Conservation (phyloP, 805 yeast species). For the Kodamaea kakaduensis region DNA sequence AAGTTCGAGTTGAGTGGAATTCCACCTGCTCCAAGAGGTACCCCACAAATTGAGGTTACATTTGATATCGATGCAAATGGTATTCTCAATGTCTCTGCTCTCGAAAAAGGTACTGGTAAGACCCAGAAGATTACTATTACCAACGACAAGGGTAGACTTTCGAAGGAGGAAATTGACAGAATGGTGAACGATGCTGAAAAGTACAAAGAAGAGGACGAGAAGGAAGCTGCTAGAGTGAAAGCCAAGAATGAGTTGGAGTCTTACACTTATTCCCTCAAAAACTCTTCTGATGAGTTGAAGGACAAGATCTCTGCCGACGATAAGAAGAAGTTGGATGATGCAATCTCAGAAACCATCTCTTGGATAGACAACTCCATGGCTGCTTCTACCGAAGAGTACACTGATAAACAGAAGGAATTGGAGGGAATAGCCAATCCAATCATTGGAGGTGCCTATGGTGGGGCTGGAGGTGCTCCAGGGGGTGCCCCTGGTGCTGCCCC, state of each 20-base stretch:
- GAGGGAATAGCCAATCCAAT: slow-evolving; percentile 39
- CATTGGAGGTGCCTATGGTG: slow-evolving; percentile 31
- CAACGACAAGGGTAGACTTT: slow-evolving; percentile 90
- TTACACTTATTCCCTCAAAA: slow-evolving; percentile 79
- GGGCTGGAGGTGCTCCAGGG: slow-evolving; percentile 23
- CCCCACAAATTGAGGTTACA: slow-evolving; percentile 88
- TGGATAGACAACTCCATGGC: slow-evolving; percentile 39
- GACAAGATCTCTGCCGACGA: slow-evolving; percentile 40
- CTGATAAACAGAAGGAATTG: slow-evolving; percentile 39
- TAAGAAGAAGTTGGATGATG: slow-evolving; percentile 50
- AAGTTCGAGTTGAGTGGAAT: slow-evolving; percentile 82
- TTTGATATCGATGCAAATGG: slow-evolving; percentile 85
- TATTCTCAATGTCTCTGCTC: slow-evolving; percentile 78
- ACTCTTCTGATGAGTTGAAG: slow-evolving; percentile 52
- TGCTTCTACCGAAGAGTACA: slow-evolving; percentile 41
- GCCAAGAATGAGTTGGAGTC: slow-evolving; percentile 86
- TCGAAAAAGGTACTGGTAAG: slow-evolving; percentile 93
- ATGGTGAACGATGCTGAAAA: slow-evolving; percentile 98
- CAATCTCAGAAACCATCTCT: slow-evolving; percentile 37
- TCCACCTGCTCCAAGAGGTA: slow-evolving; percentile 91
- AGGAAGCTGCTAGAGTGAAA: slow-evolving; percentile 78
- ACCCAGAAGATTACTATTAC: slow-evolving; percentile 86
- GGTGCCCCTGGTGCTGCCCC: slow-evolving; percentile 23
- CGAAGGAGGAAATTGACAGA: slow-evolving; percentile 92
- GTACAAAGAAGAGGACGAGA: slow-evolving; percentile 87